These are phyloP conservation scores for Miscanthus lutarioriparius DNA, from an alignment of 176 grass and related monocot genomes.

Conservation along the genomic window DNA sequence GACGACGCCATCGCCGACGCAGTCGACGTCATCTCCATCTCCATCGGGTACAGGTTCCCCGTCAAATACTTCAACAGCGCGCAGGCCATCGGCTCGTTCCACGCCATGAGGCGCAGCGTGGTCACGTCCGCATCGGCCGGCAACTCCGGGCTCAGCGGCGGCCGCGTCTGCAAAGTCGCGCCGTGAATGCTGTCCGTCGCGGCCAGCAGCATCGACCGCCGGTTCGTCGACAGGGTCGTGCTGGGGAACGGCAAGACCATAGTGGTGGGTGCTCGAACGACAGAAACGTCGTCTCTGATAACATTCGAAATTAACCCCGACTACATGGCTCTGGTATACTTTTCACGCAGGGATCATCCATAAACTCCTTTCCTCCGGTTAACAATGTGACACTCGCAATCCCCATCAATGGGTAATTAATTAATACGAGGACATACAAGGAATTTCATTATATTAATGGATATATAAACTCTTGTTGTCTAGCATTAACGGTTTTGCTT, in stretches of 20 bases:
- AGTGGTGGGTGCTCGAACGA: not conserved
- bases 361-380: not conserved
- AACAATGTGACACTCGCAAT: not conserved
- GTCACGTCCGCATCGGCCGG: not conserved
- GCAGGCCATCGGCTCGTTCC: not conserved
- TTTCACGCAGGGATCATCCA: constrained; percentile 15
- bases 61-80: not conserved
- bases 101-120: not conserved
- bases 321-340: too few species aligned
- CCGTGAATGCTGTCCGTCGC: not conserved
- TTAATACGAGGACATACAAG: not conserved
- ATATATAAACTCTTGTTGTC: not conserved
- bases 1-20: constrained; percentile 11
- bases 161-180: not conserved
- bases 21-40: constrained; percentile 1
- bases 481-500: not conserved
- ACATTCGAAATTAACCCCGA: too few species aligned
- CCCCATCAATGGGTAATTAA: constrained; percentile 6
- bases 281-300: too few species aligned
- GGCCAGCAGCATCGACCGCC: not conserved
- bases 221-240: not conserved
- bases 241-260: not conserved
- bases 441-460: too few species aligned
- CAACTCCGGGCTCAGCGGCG: not conserved
- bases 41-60: not conserved